Percentiles rank a stretch among this genome's conserved stretches.
Conservation (phyloP, 2,329 filamentous ascomycete genomes). For the Clarireedia monteithiana region DNA sequence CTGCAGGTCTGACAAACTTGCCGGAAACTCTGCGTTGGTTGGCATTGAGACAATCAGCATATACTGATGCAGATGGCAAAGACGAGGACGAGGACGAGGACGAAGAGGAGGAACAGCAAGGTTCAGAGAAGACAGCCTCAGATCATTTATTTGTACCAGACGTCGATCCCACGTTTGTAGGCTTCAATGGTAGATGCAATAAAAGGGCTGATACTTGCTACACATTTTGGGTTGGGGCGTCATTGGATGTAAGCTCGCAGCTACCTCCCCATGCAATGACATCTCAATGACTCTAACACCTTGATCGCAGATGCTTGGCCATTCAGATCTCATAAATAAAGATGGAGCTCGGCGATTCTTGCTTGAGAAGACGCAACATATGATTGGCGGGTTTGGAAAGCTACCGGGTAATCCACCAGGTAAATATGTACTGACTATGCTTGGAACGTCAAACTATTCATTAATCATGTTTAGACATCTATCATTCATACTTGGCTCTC, state of each 20-base stretch:
- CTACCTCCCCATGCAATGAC: background rate
- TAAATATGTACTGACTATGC: constrained; percentile 21
- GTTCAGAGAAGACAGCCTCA: constrained; percentile 4
- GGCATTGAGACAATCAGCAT: constrained; percentile 55
- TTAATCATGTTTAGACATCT: constrained; percentile 48
- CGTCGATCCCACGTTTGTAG: constrained; percentile 41
- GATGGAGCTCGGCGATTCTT: constrained; percentile 66
- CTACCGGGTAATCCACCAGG: constrained; percentile 60
- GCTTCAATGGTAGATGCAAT: constrained; percentile 85
- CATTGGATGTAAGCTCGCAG: constrained; percentile 38
- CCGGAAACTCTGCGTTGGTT: constrained; percentile 44
- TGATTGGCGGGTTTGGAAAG: constrained; percentile 78
- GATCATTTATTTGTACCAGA: background rate
- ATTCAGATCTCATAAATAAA: constrained; percentile 48
- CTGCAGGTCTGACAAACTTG: constrained; percentile 31
- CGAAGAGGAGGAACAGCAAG: constrained; percentile 23
- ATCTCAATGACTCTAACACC: constrained; percentile 20
- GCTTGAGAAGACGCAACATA: constrained; percentile 77
- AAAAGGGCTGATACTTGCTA: constrained; percentile 95
- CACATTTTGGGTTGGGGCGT: constrained; percentile 79
- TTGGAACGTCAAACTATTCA: background rate
- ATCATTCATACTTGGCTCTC: constrained; percentile 84
- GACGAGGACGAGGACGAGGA: constrained; percentile 17
- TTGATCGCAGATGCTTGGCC: constrained; percentile 45
- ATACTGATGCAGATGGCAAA: constrained; percentile 41